phyloP scores from a whole-genome alignment of 495 filamentous ascomycete species.

The Penicillium antarcticum region DNA sequence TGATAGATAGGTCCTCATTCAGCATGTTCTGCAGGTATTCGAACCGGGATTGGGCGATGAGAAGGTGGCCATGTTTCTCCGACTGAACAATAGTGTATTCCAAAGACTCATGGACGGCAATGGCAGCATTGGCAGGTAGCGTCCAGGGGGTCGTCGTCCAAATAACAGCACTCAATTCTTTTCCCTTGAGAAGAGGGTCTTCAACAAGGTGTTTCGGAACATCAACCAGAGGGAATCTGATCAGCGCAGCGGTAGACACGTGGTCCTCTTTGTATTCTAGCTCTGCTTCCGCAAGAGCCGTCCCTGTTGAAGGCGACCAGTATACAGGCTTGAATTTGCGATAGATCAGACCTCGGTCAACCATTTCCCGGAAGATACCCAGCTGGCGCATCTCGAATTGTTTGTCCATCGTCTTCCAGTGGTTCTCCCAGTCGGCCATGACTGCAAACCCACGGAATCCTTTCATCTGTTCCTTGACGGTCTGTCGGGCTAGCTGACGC shows the following conservation, averaged over 20 bases:
- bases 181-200: constrained; percentile 30
- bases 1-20: constrained; percentile 43
- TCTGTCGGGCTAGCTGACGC: constrained; percentile 65
- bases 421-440: constrained; percentile 91
- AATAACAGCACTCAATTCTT: constrained; percentile 67
- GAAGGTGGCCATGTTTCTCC: constrained; percentile 50
- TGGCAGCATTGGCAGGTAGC: constrained; percentile 84
- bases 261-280: constrained; percentile 91
- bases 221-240: constrained; percentile 68
- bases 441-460: constrained; percentile 80
- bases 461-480: constrained; percentile 76
- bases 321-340: constrained; percentile 90
- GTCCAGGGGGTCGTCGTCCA: constrained; percentile 99
- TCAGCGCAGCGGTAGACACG: constrained; percentile 72
- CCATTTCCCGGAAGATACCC: constrained; percentile 80
- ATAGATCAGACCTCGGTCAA: constrained; percentile 79
- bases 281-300: constrained; percentile 92
- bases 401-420: constrained; percentile 90
- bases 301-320: constrained; percentile 89
- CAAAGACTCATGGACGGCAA: constrained; percentile 71
- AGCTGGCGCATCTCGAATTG: constrained; percentile 85
- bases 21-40: constrained; percentile 46
- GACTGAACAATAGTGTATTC: constrained; percentile 68
- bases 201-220: constrained; percentile 45
- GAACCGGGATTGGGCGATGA: constrained; percentile 66